Percentiles rank a stretch among this genome's conserved stretches.
phyloP scores from a whole-genome alignment of 345 rosid genomes.

The Combretum micranthum region DNA sequence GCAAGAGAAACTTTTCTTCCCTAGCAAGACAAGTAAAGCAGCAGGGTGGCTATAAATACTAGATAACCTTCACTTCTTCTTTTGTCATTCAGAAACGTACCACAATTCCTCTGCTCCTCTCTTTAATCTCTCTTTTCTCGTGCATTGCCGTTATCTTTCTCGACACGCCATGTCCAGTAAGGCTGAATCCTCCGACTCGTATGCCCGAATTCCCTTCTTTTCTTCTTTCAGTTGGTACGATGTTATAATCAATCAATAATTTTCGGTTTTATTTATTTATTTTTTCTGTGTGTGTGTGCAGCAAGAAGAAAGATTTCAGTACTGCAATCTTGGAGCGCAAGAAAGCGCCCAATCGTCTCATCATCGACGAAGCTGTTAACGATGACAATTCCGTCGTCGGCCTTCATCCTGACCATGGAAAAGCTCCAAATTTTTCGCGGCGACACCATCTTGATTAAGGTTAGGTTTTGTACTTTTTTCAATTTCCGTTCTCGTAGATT shows the following conservation, averaged over 20 bases:
- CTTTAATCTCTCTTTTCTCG: too few relatives aligned
- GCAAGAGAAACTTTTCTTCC: too few relatives aligned
- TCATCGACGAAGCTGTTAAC: slow-evolving; percentile 83
- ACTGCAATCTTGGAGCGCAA: slow-evolving; percentile 91
- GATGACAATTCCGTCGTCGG: slow-evolving; percentile 91
- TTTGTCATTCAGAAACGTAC: too few relatives aligned
- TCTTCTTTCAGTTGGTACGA: not conserved
- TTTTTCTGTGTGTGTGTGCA: slow-evolving; percentile 14
- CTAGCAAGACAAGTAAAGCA: too few relatives aligned
- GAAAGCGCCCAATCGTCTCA: slow-evolving; percentile 80
- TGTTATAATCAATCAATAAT: slow-evolving; percentile 1
- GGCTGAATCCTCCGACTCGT: slow-evolving; percentile 90
- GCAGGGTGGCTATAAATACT: too few relatives aligned
- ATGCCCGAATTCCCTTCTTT: slow-evolving; percentile 37
- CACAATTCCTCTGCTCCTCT: too few relatives aligned
- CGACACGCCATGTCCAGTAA: slow-evolving; percentile 39
- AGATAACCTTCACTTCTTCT: too few relatives aligned
- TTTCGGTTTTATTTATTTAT: slow-evolving; percentile 1
- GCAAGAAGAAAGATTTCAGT: slow-evolving; percentile 83
- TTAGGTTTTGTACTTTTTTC: slow-evolving; percentile 9
- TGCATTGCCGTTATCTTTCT: too few relatives aligned
- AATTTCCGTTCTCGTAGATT: not conserved
- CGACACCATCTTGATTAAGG: slow-evolving; percentile 89
- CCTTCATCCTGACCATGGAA: slow-evolving; percentile 94
- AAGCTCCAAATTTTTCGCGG: slow-evolving; percentile 98